phyloP scores from a whole-genome alignment of 805 yeast species.

The Tetrapisispora taiwanensis region DNA sequence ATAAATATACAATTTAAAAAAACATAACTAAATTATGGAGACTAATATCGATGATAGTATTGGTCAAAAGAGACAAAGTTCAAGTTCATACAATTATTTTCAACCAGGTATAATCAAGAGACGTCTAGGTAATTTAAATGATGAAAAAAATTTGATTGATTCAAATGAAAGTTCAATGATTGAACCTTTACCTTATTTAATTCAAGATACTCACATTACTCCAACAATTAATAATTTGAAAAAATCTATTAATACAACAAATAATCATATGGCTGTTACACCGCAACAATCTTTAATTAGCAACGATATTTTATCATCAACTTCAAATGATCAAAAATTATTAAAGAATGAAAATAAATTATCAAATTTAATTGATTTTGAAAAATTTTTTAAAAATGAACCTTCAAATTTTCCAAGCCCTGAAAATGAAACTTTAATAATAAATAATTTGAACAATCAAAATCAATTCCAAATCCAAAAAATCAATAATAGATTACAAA shows the following conservation, averaged over 20 bases:
- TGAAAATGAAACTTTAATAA: slow-evolving; percentile 2
- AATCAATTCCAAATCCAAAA: too few species aligned
- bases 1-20: too few species aligned
- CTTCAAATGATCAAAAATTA: not conserved
- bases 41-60: not conserved
- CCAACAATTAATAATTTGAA: not conserved
- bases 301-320: not conserved
- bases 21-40: not conserved
- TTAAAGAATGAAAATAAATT: not conserved
- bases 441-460: slow-evolving; percentile 1
- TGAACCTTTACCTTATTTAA: not conserved
- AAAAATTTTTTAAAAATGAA: not conserved
- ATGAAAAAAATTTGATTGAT: too few species aligned
- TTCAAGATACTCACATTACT: not conserved
- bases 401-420: slow-evolving; percentile 3
- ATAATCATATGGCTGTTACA: not conserved
- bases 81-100: slow-evolving; percentile 13
- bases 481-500: not conserved
- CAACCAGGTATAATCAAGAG: slow-evolving; percentile 13
- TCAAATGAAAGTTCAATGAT: not conserved
- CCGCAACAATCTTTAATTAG: slow-evolving; percentile 1
- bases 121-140: slow-evolving; percentile 19
- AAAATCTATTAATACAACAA: not conserved
- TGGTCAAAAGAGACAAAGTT: slow-evolving; percentile 21
- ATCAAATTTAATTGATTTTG: not conserved